Percentiles rank a stretch among this genome's conserved stretches.
Conservation (phyloP, 2,329 filamentous ascomycete species). For the Venturia asperata region DNA sequence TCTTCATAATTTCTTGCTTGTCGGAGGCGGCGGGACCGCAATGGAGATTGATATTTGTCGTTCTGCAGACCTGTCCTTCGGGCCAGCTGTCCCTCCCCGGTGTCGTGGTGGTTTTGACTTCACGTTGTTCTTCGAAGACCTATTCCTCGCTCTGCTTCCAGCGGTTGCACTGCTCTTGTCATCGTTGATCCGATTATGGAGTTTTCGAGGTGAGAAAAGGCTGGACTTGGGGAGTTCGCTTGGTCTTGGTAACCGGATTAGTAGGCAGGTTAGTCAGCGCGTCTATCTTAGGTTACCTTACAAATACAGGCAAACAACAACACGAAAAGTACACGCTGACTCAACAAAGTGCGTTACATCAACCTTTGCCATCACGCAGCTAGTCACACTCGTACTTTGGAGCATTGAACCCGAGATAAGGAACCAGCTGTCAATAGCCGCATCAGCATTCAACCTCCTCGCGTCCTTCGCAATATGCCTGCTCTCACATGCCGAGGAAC, state of each 20-base stretch:
- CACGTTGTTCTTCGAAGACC: constrained; percentile 44
- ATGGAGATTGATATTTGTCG: background rate
- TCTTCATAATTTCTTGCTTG: background rate
- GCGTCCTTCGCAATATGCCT: background rate
- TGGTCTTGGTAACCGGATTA: background rate
- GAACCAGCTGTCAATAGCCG: background rate
- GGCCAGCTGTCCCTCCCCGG: constrained; percentile 37
- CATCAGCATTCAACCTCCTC: background rate
- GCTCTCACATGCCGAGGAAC: constrained; percentile 7
- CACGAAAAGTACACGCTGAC: background rate
- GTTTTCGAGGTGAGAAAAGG: background rate
- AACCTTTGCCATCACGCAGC: background rate
- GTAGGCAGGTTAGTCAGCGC: background rate
- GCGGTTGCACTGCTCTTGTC: constrained; percentile 1
- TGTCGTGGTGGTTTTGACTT: constrained; percentile 47
- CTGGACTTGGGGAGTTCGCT: background rate
- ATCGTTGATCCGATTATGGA: background rate
- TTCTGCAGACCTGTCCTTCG: constrained; percentile 28
- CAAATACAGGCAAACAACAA: too few relatives aligned
- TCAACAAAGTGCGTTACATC: background rate
- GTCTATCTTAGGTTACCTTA: too few relatives aligned
- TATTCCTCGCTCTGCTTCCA: constrained; percentile 42
- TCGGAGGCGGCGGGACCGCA: background rate
- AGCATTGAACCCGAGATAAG: background rate
- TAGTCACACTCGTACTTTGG: background rate